Evolutionary conservation across 768 basidiomycete species (phyloP).

Genomic region (Naganishia vishniacii): DNA sequence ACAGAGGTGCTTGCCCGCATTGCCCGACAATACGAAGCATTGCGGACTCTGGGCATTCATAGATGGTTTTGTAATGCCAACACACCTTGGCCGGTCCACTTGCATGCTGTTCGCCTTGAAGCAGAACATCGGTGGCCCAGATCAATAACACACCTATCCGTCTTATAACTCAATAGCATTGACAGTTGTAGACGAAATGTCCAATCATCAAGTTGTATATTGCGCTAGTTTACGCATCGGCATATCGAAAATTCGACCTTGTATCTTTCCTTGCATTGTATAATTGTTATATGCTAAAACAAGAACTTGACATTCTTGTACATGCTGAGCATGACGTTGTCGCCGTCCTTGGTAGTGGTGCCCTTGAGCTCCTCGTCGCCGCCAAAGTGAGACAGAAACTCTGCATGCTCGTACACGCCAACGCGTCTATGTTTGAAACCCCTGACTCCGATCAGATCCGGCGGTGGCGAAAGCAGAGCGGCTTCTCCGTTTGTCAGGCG

Average conservation of each 20-base stretch:
- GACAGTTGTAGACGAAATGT: background rate
- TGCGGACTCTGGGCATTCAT: conserved; percentile 20
- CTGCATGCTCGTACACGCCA: conserved; percentile 75
- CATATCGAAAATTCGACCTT: no score
- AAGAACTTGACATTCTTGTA: conserved; percentile 92
- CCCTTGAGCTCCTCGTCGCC: conserved; percentile 55
- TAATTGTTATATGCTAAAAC: conserved; percentile 53
- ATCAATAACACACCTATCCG: background rate
- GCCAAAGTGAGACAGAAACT: conserved; percentile 82
- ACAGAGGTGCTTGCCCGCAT: background rate
- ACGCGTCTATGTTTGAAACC: conserved; percentile 72
- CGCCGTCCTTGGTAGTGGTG: conserved; percentile 71
- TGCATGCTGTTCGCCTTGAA: background rate
- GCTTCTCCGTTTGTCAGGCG: background rate
- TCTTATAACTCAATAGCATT: no score
- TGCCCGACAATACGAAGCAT: conserved; percentile 6
- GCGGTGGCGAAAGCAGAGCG: conserved; percentile 6
- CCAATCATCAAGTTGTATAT: background rate
- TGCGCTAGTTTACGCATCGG: no score
- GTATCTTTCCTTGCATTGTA: background rate
- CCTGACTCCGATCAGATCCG: conserved; percentile 65
- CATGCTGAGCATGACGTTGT: conserved; percentile 81
- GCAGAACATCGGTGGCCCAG: background rate
- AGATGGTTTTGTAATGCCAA: conserved; percentile 1
- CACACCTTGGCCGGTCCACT: conserved; percentile 11